Evolutionary conservation across 208 protist genomes (phyloP).

Genomic region (Leishmania tropica): DNA sequence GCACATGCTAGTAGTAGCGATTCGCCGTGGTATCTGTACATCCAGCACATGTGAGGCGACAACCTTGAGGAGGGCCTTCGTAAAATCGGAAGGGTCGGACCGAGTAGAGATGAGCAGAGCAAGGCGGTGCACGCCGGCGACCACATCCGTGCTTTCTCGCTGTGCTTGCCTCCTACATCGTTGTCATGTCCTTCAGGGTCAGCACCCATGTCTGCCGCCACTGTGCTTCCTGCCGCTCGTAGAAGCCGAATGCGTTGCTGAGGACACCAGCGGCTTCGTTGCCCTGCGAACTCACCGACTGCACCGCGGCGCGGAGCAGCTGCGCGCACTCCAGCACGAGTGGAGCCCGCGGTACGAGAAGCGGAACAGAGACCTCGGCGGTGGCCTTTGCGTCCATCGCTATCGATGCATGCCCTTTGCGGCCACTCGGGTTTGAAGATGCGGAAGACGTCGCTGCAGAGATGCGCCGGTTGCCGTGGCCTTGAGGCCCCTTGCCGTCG

Average conservation of each 20-base stretch:
- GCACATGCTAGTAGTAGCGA: not conserved
- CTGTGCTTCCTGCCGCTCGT: constrained; percentile 54
- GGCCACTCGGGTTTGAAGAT: not conserved
- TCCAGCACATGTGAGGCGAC: not conserved
- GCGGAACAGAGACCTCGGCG: constrained; percentile 30
- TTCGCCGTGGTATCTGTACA: constrained; percentile 1
- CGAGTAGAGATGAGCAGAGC: not conserved
- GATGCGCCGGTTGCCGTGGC: not conserved
- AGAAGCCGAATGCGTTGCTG: constrained; percentile 51
- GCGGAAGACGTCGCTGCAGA: constrained; percentile 4
- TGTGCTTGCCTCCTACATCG: not conserved
- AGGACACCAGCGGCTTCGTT: constrained; percentile 45
- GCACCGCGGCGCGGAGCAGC: constrained; percentile 54
- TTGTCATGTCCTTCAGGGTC: constrained; percentile 43
- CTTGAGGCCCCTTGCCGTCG: constrained; percentile 2
- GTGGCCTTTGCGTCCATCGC: constrained; percentile 6
- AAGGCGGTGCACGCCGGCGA: not conserved
- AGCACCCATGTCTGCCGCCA: constrained; percentile 69
- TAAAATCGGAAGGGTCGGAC: not conserved
- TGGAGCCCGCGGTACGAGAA: constrained; percentile 57
- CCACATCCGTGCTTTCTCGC: not conserved
- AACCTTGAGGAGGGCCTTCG: not conserved
- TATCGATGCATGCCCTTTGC: constrained; percentile 5
- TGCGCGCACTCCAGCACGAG: constrained; percentile 65
- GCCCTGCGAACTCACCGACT: constrained; percentile 41